Percentiles rank a stretch among this genome's conserved stretches.
Conservation (phyloP, 192 early-diverging fungal species). For the Linnemannia zychae region DNA sequence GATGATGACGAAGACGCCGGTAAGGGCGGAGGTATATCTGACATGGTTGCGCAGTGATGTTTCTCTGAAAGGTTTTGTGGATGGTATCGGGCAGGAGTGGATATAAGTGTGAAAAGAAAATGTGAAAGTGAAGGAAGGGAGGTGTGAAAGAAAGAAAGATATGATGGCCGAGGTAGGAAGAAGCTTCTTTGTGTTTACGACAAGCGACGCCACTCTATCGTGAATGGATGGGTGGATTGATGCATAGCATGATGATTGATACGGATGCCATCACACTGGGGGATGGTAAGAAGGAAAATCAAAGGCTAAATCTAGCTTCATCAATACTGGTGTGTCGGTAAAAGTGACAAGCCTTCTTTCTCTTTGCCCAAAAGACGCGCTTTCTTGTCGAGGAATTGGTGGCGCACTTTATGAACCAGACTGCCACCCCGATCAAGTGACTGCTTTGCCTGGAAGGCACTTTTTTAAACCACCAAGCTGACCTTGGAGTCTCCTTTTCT, state of each 20-base stretch:
- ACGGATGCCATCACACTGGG: not conserved
- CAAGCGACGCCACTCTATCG: not conserved
- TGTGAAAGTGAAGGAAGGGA: not conserved
- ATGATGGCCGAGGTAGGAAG: not conserved
- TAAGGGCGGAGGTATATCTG: not conserved
- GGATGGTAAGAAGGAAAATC: too few relatives aligned
- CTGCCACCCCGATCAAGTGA: too few relatives aligned
- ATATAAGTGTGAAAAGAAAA: not conserved
- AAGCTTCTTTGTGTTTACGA: too few relatives aligned
- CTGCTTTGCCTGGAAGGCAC: not conserved
- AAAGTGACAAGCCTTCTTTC: too few relatives aligned
- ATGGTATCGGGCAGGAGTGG: not conserved
- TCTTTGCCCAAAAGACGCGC: too few relatives aligned
- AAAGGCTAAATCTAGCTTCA: too few relatives aligned
- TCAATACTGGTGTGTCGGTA: too few relatives aligned
- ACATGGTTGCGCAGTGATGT: not conserved
- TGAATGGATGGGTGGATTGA: not conserved
- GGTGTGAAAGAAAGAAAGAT: too few relatives aligned
- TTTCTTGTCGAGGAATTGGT: too few relatives aligned
- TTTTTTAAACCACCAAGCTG: not conserved
- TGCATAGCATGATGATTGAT: not conserved
- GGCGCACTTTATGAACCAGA: too few relatives aligned
- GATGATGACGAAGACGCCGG: not conserved
- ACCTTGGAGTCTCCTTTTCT: not conserved
- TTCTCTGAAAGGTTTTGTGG: not conserved